Evolutionary conservation across 2,329 filamentous ascomycete genomes (phyloP), one percentile per base, ranked within the genome.

Genomic region (Aquanectria penicillioides): DNA sequence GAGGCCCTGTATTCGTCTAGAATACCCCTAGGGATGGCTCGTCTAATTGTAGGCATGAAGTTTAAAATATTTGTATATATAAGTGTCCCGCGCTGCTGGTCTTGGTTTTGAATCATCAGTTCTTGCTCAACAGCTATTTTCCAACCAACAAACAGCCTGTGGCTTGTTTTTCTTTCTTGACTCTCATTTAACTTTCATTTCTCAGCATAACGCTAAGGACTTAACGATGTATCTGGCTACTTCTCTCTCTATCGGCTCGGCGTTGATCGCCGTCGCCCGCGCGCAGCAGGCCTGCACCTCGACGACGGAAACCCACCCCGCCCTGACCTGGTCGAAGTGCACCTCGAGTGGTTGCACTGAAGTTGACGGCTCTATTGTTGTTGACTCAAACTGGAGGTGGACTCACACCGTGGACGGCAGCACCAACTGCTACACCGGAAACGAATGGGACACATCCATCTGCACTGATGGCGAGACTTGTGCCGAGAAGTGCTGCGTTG

Each of bases 351-450:
- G 83, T 54, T 88, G 85, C 75, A 79, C 76, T 11, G 76, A 72
- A 46, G 78, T 83, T 58, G 63, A 70, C 31, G 83, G 81, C 33
- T 80, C 79, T 20, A 76, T 88, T 38, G 82, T 84, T 48, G 73
- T 88, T 64, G 85, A 88, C 63, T 72, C 84, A 63, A 87, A 87
- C 77, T 87, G 84, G 84, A 80, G 85, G 52, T 87, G 85, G 85
- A 75, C 83, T 58, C 84, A 87, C 73, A 73, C 73, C 6, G 71
- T 75, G 38, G 65, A 71, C 8, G 77, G 79, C 50, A 77, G 74
- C 60, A 81, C 77, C 63, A 86, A 87, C 77, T 86, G 83, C 77
- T 86, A 85, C 73, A 80, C 75, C 3, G 83, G 82, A 37, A 85
- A 85, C 71, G 66, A 69, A 53, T 79, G 80, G 71, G 78, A 83